Evolutionary conservation across 75 land plant genomes (phyloP), one percentile per base, ranked within the genome.

Genomic region (Chamaecyparis obtusa): DNA sequence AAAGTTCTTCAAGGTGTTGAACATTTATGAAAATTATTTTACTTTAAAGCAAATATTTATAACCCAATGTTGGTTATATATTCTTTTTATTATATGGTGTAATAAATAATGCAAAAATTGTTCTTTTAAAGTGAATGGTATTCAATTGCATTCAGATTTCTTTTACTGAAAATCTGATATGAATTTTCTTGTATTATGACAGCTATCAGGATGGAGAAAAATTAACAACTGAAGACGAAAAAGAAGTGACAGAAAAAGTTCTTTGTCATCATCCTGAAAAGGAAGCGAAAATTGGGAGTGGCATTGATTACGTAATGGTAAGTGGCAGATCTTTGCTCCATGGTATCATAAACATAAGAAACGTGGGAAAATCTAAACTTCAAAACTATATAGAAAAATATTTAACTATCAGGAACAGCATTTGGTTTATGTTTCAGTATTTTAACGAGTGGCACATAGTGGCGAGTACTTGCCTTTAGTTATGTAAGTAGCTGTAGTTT

Each of bases 251-350:
- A 72, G 91, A 86, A 49, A 86, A 89, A 37, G 79, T 88, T 81
- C 51, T 90, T 46, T 77, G 57, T 33, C 87, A 89, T 69, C 91
- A 90, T 74, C 91, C 91, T 4, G 56, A 86, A 9, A 78, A 76
- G 9, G 75, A 41, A 1, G 86, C 72, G 48, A 90, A 90, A 83
- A 44, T 83, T 86, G 91, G 91, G 1, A 85, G 90, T 90, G 91
- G 91, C 39, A 84, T 90, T 33, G 83, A 84, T 33, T 84, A 89
- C 76, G 83, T 90, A 54, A 87, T 90, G 91, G 91, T 90, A 64
- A 9, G 27, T 6, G 79, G 41, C 32, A 80, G 15, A 17, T 80
- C 13, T 10, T 3, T 80, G 8, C 48, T 44, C 32, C 32, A 0
- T 2, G 13, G 0, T 80, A 44, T 43, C 19, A 24, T 44, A 80